A percentile compares a stretch with the other conserved stretches of the same genome.
Evolutionary conservation across 225 moss, liverwort and hornwort species (phyloP).

Genomic region (Straminergon stramineum): DNA sequence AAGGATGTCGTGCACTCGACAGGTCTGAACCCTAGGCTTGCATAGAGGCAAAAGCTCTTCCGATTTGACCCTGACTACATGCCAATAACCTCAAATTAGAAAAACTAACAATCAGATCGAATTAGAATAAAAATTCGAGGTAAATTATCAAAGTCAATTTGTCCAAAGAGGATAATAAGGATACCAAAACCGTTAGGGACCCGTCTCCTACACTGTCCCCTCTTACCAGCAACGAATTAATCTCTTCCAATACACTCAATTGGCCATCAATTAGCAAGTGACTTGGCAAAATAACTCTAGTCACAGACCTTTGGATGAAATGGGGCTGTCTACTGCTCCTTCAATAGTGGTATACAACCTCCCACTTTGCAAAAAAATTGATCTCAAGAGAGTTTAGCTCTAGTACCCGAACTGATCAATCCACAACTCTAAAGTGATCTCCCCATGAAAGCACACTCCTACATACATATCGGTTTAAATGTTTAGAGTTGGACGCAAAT

Average conservation of each 20-base stretch:
- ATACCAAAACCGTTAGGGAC: not conserved
- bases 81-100: not conserved
- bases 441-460: not conserved
- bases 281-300: not conserved
- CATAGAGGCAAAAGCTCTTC: conserved; percentile 26
- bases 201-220: not conserved
- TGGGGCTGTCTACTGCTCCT: not conserved
- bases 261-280: not conserved
- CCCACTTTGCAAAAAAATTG: not conserved
- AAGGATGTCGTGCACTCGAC: conserved; percentile 30
- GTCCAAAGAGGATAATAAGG: not conserved
- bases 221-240: not conserved
- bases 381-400: not conserved
- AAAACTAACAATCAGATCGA: not conserved
- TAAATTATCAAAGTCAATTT: not conserved
- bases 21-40: conserved; percentile 24
- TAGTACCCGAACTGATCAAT: not conserved
- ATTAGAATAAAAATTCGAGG: not conserved
- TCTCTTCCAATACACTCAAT: not conserved
- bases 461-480: not conserved
- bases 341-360: not conserved
- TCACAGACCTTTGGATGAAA: no score
- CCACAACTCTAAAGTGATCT: not conserved
- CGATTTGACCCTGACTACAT: conserved; percentile 20
- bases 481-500: not conserved